Conservation (phyloP, 2,329 filamentous ascomycete species). For the Pseudogymnoascus sp. region DNA sequence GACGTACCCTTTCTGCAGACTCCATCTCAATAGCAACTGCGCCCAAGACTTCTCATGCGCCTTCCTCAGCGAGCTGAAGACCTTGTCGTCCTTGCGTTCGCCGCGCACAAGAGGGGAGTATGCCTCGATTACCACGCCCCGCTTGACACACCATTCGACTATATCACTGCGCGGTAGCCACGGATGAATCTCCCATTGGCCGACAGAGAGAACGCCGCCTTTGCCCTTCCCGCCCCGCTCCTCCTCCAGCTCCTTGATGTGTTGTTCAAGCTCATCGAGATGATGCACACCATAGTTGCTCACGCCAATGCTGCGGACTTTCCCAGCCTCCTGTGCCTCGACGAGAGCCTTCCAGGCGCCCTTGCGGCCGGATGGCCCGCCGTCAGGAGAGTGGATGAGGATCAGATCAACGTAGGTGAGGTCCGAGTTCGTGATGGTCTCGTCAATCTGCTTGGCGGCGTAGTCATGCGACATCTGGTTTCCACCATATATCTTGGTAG, state of each 20-base stretch:
- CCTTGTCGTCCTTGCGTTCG: conserved; percentile 60
- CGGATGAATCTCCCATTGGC: conserved; percentile 84
- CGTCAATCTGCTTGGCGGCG: conserved; percentile 54
- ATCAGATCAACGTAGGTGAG: conserved; percentile 61
- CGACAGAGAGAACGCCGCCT: conserved; percentile 68
- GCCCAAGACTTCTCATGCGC: conserved; percentile 68
- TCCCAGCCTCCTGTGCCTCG: conserved; percentile 53
- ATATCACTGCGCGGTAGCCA: conserved; percentile 79
- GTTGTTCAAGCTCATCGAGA: conserved; percentile 49
- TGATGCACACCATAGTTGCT: conserved; percentile 59
- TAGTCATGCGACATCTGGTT: conserved; percentile 50
- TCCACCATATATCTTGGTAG: conserved; percentile 50
- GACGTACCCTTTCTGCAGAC: conserved; percentile 68
- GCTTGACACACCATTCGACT: conserved; percentile 62
- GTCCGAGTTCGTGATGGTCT: conserved; percentile 49
- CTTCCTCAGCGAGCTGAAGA: conserved; percentile 54
- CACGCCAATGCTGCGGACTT: conserved; percentile 53
- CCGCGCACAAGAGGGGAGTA: conserved; percentile 57
- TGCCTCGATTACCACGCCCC: conserved; percentile 54
- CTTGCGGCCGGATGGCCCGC: conserved; percentile 46
- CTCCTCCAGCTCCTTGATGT: conserved; percentile 52
- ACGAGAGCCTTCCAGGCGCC: conserved; percentile 55
- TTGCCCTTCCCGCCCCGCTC: conserved; percentile 54
- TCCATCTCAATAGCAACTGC: conserved; percentile 74
- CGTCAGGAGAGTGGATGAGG: conserved; percentile 54